A percentile compares a stretch with the other conserved stretches of the same genome.
phyloP scores from a whole-genome alignment of 805 yeast species.

The Candida ipomoeae region DNA sequence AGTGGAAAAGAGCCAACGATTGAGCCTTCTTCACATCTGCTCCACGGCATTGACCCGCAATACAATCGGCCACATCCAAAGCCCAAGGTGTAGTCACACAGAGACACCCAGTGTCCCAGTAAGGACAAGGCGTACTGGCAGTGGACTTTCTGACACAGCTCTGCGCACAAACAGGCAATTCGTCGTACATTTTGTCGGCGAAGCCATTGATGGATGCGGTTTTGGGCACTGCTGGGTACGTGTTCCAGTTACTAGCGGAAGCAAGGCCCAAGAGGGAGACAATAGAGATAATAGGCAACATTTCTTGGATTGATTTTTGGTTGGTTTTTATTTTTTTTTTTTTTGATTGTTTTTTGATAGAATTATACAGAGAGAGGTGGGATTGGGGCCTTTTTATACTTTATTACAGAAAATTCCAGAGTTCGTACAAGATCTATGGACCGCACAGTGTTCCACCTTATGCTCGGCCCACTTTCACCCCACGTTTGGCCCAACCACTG shows the following conservation, averaged over 20 bases:
- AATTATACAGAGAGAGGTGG: too few relatives aligned
- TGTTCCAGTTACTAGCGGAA: conserved; percentile 18
- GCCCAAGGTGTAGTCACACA: conserved; percentile 38
- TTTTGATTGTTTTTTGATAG: too few relatives aligned
- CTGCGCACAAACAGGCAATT: conserved; percentile 35
- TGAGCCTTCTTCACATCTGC: conserved; percentile 27
- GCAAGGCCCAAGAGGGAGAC: conserved; percentile 17
- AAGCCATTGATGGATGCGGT: conserved; percentile 42
- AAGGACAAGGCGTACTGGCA: conserved; percentile 39
- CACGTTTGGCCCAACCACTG: too few relatives aligned
- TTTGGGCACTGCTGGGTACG: conserved; percentile 33
- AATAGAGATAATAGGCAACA: conserved; percentile 10
- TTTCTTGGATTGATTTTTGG: not conserved
- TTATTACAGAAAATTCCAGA: too few relatives aligned
- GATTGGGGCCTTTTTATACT: not conserved
- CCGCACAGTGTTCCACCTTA: too few relatives aligned
- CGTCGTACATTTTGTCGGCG: conserved; percentile 32
- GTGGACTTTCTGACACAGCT: conserved; percentile 30
- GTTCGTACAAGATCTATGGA: too few relatives aligned
- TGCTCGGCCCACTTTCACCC: too few relatives aligned
- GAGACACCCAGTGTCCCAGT: conserved; percentile 45
- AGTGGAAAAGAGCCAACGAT: conserved; percentile 28
- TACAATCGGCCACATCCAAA: conserved; percentile 32
- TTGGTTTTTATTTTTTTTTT: too few relatives aligned
- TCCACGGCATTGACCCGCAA: conserved; percentile 24